A percentile compares a stretch with the other conserved stretches of the same genome.
Evolutionary conservation across 306 rosid genomes (phyloP).

Genomic region (Adenanthera pavonina): DNA sequence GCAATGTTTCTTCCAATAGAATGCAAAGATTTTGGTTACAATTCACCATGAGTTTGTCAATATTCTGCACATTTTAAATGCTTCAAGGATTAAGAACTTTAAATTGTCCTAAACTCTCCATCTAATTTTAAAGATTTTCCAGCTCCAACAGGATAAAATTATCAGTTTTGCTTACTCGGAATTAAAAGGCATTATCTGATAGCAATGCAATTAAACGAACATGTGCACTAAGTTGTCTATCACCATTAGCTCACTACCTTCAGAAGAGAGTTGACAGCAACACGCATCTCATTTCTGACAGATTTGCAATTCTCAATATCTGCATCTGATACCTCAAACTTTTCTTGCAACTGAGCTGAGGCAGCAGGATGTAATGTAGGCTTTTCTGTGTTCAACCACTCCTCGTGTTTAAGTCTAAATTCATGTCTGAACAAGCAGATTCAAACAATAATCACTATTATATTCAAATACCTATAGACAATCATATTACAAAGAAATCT

Average conservation of each 20-base stretch:
- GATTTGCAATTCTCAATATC: constrained; percentile 68
- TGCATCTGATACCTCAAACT: constrained; percentile 52
- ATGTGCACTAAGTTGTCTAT: constrained; percentile 3
- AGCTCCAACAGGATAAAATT: background rate
- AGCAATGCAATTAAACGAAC: background rate
- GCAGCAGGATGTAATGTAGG: constrained; percentile 71
- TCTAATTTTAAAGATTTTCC: background rate
- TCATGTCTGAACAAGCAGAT: constrained; percentile 66
- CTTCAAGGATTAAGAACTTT: too few relatives aligned
- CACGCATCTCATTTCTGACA: constrained; percentile 73
- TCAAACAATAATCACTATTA: constrained; percentile 23
- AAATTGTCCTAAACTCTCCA: background rate
- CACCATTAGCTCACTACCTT: constrained; percentile 60
- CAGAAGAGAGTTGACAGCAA: constrained; percentile 71
- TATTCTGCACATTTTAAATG: constrained; percentile 25
- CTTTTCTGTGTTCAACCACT: constrained; percentile 76
- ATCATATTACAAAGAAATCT: constrained; percentile 24
- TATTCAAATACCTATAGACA: constrained; percentile 8
- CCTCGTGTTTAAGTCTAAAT: constrained; percentile 65
- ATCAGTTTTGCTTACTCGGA: background rate
- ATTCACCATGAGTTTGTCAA: constrained; percentile 1
- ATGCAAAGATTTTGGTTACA: constrained; percentile 2
- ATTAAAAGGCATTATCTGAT: constrained; percentile 11
- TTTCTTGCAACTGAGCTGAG: constrained; percentile 58
- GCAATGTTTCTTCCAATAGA: constrained; percentile 11